Evolutionary conservation across 306 rosid species (phyloP).

Genomic region (Dalbergia oliveri): DNA sequence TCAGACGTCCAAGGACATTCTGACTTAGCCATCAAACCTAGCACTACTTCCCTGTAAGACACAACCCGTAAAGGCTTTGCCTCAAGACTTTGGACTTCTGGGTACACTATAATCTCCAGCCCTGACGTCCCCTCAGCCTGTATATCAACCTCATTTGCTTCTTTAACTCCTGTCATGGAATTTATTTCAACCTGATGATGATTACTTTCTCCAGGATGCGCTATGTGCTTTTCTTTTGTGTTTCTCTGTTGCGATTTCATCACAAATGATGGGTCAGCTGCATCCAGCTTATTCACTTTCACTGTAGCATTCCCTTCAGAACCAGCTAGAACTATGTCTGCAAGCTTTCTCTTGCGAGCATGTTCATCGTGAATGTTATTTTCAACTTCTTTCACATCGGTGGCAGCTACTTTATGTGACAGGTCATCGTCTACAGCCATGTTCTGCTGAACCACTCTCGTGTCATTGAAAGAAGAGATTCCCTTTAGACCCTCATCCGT

Average conservation of each 20-base stretch:
- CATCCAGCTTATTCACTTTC: constrained; percentile 42
- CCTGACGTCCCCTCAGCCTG: constrained; percentile 49
- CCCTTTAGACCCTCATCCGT: constrained; percentile 40
- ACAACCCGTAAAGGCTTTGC: constrained; percentile 47
- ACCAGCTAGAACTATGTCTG: constrained; percentile 37
- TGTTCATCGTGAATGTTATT: constrained; percentile 49
- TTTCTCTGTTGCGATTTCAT: constrained; percentile 32
- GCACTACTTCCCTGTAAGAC: constrained; percentile 53
- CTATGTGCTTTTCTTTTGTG: constrained; percentile 26
- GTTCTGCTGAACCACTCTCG: constrained; percentile 41
- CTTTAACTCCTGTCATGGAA: constrained; percentile 39
- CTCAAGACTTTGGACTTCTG: constrained; percentile 40
- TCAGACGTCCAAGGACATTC: constrained; percentile 66
- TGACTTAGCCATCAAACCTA: constrained; percentile 70
- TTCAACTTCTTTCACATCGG: constrained; percentile 43
- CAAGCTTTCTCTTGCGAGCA: constrained; percentile 43
- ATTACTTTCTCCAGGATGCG: constrained; percentile 49
- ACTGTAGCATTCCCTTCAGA: constrained; percentile 28
- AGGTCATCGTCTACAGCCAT: constrained; percentile 44
- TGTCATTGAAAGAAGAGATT: constrained; percentile 38
- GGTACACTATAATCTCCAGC: constrained; percentile 54
- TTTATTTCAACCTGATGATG: constrained; percentile 46
- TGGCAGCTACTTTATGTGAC: constrained; percentile 26
- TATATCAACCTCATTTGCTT: constrained; percentile 32
- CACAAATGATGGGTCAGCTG: constrained; percentile 38